phyloP scores from a whole-genome alignment of 345 rosid species.

The Linum tenue region DNA sequence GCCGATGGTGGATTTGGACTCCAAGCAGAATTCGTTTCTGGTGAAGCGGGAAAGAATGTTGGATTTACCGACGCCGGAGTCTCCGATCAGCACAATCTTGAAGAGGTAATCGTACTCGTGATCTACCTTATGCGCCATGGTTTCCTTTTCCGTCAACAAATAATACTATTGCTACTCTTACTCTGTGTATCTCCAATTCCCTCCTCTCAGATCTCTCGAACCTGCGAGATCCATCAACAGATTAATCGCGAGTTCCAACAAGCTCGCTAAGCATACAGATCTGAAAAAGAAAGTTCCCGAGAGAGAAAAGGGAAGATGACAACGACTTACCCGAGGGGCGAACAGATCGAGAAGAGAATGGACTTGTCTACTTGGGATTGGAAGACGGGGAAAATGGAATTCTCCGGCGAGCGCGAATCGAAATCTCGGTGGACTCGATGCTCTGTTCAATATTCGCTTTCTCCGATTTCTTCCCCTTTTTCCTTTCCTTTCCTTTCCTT shows the following conservation, averaged over 20 bases:
- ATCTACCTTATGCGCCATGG: slow-evolving; percentile 36
- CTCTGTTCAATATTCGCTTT: not conserved
- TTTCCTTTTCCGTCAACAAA: not conserved
- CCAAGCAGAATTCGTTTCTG: slow-evolving; percentile 37
- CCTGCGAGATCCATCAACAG: slow-evolving; percentile 2
- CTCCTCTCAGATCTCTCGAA: slow-evolving; percentile 16
- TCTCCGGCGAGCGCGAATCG: not conserved
- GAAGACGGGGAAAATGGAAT: not conserved
- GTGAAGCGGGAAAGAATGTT: slow-evolving; percentile 40
- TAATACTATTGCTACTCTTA: not conserved
- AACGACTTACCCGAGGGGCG: not conserved
- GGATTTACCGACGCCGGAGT: slow-evolving; percentile 40
- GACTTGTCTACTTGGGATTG: not conserved
- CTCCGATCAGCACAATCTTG: slow-evolving; percentile 41
- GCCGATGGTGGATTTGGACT: slow-evolving; percentile 40
- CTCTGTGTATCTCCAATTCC: not conserved
- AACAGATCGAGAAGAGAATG: slow-evolving; percentile 1
- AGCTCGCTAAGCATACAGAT: not conserved
- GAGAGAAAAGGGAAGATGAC: not conserved
- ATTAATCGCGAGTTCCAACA: not conserved
- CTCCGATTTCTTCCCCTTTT: not conserved
- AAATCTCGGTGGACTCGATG: not conserved
- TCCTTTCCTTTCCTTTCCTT: too few relatives aligned
- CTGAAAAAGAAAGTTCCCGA: not conserved
- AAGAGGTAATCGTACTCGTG: slow-evolving; percentile 40